Evolutionary conservation across 139 green algal species (phyloP).

Genomic region (Pleodorina starrii): DNA sequence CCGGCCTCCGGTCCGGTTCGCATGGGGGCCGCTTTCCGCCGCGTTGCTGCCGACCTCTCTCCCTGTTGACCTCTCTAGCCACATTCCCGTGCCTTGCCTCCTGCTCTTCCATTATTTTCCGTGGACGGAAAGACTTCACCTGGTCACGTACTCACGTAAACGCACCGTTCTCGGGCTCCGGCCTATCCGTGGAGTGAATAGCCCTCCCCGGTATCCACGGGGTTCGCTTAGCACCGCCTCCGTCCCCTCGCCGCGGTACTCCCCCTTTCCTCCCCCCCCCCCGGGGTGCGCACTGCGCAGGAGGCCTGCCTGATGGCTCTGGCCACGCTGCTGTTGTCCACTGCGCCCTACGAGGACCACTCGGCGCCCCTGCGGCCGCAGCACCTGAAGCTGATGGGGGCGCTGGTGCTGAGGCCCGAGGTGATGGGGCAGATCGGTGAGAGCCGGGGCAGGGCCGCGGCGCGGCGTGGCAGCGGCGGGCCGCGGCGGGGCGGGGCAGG

Average conservation of each 20-base stretch:
- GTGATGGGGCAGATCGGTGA: slow-evolving; percentile 32
- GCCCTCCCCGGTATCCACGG: neutral
- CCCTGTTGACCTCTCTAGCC: too few species aligned
- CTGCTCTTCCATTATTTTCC: too few species aligned
- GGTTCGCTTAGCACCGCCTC: neutral
- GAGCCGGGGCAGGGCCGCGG: too few species aligned
- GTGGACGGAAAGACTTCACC: too few species aligned
- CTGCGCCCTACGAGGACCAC: slow-evolving; percentile 34
- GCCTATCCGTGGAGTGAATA: neutral
- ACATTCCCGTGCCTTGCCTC: too few species aligned
- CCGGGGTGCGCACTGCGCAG: neutral
- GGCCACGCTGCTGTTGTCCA: slow-evolving; percentile 29
- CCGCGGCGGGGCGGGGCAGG: too few species aligned
- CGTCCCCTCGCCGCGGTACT: neutral
- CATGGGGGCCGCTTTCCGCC: too few species aligned
- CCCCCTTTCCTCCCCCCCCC: too few species aligned
- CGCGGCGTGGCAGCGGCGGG: too few species aligned
- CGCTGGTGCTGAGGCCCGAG: neutral
- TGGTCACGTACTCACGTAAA: neutral
- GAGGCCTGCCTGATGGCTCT: slow-evolving; percentile 36
- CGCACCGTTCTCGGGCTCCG: neutral
- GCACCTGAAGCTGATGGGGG: slow-evolving; percentile 27
- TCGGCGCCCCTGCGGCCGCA: neutral
- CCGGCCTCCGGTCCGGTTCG: too few species aligned
- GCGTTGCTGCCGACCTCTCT: too few species aligned